Percentiles rank a stretch among this genome's conserved stretches.
Evolutionary conservation across 257 asterid genomes (phyloP).

Genomic region (Penstemon eatonii): DNA sequence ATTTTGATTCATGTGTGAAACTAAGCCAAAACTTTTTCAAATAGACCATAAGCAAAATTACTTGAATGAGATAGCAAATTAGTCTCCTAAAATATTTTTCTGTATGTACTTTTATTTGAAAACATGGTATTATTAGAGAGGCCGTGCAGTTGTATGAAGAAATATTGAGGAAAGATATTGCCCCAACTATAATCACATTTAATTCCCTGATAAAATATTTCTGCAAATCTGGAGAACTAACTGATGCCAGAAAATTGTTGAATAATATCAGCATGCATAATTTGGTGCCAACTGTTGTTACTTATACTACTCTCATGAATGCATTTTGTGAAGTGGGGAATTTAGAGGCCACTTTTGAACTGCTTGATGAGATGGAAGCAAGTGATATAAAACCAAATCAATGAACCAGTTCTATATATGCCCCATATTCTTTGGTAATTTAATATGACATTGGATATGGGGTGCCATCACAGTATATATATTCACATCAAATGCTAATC

Average conservation of each 20-base stretch:
- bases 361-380: slow-evolving; percentile 57
- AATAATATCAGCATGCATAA: slow-evolving; percentile 40
- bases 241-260: slow-evolving; percentile 47
- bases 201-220: slow-evolving; percentile 67
- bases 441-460: slow-evolving; percentile 9
- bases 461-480: not conserved
- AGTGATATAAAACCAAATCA: slow-evolving; percentile 54
- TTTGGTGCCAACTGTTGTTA: slow-evolving; percentile 54
- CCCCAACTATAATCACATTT: slow-evolving; percentile 64
- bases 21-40: too few species aligned
- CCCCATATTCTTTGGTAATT: not conserved
- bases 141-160: slow-evolving; percentile 46
- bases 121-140: slow-evolving; percentile 58
- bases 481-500: slow-evolving; percentile 29
- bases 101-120: not conserved
- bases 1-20: too few species aligned
- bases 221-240: slow-evolving; percentile 50
- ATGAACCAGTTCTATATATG: slow-evolving; percentile 8
- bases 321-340: slow-evolving; percentile 58
- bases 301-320: slow-evolving; percentile 74
- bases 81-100: too few species aligned
- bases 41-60: too few species aligned
- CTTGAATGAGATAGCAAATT: too few species aligned
- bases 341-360: slow-evolving; percentile 34
- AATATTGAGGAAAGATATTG: slow-evolving; percentile 55